A percentile compares a stretch with the other conserved stretches of the same genome.
Conservation (phyloP, 1,284 basidiomycete species). For the Pseudozyma hubeiensis region DNA sequence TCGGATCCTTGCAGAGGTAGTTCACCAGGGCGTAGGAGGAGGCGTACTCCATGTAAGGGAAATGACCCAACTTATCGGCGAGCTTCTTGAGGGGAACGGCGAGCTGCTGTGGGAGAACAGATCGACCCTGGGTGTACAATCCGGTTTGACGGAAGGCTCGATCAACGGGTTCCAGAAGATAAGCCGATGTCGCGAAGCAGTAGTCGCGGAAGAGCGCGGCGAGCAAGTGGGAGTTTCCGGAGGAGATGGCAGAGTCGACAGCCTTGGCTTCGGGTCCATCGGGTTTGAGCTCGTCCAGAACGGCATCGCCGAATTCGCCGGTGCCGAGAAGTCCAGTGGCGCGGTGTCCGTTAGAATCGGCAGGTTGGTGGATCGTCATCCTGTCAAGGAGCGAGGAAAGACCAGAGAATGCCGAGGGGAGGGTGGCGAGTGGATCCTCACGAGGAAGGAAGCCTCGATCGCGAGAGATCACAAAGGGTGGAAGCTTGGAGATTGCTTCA, state of each 20-base stretch:
- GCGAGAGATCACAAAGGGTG: slow-evolving; percentile 55
- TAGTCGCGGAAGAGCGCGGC: slow-evolving; percentile 66
- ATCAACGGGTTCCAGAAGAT: slow-evolving; percentile 65
- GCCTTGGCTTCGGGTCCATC: slow-evolving; percentile 42
- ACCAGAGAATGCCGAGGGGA: slow-evolving; percentile 50
- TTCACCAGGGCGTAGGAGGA: slow-evolving; percentile 63
- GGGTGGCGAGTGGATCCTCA: slow-evolving; percentile 52
- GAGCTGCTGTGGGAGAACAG: slow-evolving; percentile 49
- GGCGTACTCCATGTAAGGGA: slow-evolving; percentile 64
- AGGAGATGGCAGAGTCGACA: slow-evolving; percentile 46
- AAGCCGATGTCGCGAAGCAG: slow-evolving; percentile 64
- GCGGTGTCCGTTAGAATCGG: slow-evolving; percentile 45
- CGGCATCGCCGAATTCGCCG: slow-evolving; percentile 62
- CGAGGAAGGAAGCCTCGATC: slow-evolving; percentile 57
- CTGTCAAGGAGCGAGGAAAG: slow-evolving; percentile 58
- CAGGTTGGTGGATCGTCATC: slow-evolving; percentile 65
- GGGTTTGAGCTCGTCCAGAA: slow-evolving; percentile 50
- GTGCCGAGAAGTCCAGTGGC: slow-evolving; percentile 57
- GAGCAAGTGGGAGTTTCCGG: slow-evolving; percentile 51
- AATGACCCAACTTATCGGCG: slow-evolving; percentile 60
- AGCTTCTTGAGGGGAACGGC: slow-evolving; percentile 61
- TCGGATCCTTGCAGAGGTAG: slow-evolving; percentile 44
- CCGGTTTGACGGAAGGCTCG: slow-evolving; percentile 55
- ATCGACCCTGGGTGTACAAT: slow-evolving; percentile 53
- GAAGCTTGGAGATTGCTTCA: slow-evolving; percentile 45